phyloP scores from a whole-genome alignment of 352 stramenopile species.

The Phytopythium boreale region DNA sequence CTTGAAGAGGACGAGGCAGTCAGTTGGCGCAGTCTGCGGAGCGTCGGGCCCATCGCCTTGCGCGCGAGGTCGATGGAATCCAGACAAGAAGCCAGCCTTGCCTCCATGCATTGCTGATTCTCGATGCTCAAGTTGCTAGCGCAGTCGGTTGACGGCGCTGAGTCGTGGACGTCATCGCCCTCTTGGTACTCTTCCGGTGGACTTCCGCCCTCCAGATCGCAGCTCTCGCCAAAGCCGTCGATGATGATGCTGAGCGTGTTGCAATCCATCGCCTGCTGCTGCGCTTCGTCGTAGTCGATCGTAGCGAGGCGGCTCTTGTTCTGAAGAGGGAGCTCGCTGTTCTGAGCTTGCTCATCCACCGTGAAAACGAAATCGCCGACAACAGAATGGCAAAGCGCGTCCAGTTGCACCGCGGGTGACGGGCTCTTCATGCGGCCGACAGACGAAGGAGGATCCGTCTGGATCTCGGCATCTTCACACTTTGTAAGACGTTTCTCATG shows the following conservation, averaged over 20 bases:
- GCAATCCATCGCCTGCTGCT: constrained; percentile 7
- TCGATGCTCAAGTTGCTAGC: neutral
- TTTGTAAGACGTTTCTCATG: neutral
- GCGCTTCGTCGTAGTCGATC: neutral
- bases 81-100: constrained; percentile 30
- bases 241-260: constrained; percentile 8
- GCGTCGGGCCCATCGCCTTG: constrained; percentile 33
- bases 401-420: constrained; percentile 17
- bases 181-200: neutral
- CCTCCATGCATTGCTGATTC: constrained; percentile 3
- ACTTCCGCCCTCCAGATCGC: constrained; percentile 1
- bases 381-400: constrained; percentile 43
- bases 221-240: neutral
- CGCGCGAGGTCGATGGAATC: constrained; percentile 45
- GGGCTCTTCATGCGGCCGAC: neutral
- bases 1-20: neutral
- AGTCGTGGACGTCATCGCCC: too few relatives aligned
- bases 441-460: neutral
- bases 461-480: neutral
- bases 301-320: neutral
- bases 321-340: neutral
- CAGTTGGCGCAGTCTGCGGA: constrained; percentile 18
- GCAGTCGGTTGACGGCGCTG: neutral
- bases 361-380: constrained; percentile 37
- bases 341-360: neutral